phyloP scores from a whole-genome alignment of 345 rosid genomes.

The Raphanus sativus region DNA sequence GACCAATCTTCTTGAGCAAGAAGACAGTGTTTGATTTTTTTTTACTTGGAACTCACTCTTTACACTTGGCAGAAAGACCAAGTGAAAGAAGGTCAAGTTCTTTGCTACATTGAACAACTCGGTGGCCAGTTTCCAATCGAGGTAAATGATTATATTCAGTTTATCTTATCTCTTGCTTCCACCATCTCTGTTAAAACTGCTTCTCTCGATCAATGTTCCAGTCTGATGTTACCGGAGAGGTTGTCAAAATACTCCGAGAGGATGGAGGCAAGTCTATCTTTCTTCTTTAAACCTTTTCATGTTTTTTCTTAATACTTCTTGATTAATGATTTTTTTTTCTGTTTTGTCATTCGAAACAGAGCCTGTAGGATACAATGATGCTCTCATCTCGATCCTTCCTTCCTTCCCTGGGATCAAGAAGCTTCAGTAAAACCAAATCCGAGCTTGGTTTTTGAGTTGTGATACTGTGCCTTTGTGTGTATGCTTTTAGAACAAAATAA shows the following conservation, averaged over 20 bases:
- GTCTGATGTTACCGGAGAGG: slow-evolving; percentile 79
- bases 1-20: not conserved
- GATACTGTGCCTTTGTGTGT: slow-evolving; percentile 22
- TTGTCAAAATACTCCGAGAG: slow-evolving; percentile 65
- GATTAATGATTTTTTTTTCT: slow-evolving; percentile 1
- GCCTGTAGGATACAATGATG: slow-evolving; percentile 84
- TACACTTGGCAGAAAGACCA: slow-evolving; percentile 66
- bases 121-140: slow-evolving; percentile 79
- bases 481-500: slow-evolving; percentile 28
- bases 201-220: slow-evolving; percentile 34
- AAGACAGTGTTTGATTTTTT: not conserved
- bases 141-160: slow-evolving; percentile 41
- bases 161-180: not conserved
- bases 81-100: slow-evolving; percentile 83
- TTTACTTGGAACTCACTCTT: not conserved
- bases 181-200: not conserved
- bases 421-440: slow-evolving; percentile 50
- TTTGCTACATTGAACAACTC: slow-evolving; percentile 84
- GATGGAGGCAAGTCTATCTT: slow-evolving; percentile 67
- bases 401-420: slow-evolving; percentile 92
- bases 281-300: not conserved
- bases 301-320: not conserved
- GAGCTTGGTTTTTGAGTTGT: slow-evolving; percentile 27
- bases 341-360: slow-evolving; percentile 45
- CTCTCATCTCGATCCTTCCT: slow-evolving; percentile 78